A percentile compares a stretch with the other conserved stretches of the same genome.
phyloP scores from a whole-genome alignment of 192 early-diverging fungal species.

The Spinellus fusiger region DNA sequence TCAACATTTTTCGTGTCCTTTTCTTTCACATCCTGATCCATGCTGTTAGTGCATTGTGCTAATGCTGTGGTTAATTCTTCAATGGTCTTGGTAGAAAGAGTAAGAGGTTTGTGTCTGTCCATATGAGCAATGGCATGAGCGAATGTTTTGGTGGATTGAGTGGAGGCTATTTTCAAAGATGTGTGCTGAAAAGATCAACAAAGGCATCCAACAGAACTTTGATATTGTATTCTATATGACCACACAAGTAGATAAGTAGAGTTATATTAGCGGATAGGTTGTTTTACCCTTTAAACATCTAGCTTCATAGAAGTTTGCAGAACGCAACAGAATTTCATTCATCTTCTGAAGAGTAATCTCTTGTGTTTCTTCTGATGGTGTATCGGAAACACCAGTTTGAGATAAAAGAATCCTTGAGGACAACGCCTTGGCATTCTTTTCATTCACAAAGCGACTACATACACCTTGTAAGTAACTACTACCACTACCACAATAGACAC shows the following conservation, averaged over 20 bases:
- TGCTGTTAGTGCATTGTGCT: neutral
- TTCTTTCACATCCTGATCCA: neutral
- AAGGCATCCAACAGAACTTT: constrained; percentile 7
- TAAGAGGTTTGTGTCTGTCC: neutral
- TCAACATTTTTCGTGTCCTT: neutral
- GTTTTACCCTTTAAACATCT: constrained; percentile 31
- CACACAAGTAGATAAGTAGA: neutral
- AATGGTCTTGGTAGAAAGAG: neutral
- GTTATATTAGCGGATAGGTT: neutral
- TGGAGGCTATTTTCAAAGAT: neutral
- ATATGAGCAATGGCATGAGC: constrained; percentile 1
- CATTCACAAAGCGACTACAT: constrained; percentile 26
- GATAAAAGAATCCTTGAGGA: constrained; percentile 19
- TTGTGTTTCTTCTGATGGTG: neutral
- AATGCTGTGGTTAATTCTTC: neutral
- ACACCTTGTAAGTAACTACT: too few species aligned
- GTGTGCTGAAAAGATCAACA: constrained; percentile 2
- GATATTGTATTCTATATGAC: constrained; percentile 11
- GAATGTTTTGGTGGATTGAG: neutral
- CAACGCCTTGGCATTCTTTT: constrained; percentile 24
- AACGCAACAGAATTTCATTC: constrained; percentile 34
- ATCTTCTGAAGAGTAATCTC: constrained; percentile 22
- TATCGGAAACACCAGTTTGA: constrained; percentile 2
- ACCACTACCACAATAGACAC: neutral
- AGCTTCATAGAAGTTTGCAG: constrained; percentile 43